A percentile compares a stretch with the other conserved stretches of the same genome.
phyloP scores from a whole-genome alignment of 129 eudicot genomes.

The Tagetes erecta region DNA sequence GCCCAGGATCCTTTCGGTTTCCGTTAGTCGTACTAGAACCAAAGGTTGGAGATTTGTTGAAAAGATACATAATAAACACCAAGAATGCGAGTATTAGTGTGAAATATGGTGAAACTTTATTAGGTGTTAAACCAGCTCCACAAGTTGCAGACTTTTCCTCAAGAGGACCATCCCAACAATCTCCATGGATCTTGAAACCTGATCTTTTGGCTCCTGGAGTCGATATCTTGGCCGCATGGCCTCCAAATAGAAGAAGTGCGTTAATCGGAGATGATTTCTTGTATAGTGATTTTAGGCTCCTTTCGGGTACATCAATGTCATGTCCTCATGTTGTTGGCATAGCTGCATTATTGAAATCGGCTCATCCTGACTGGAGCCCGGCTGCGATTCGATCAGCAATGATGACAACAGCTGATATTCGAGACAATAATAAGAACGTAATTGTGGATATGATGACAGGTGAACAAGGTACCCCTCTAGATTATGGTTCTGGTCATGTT shows the following conservation, averaged over 20 bases:
- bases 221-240: slow-evolving; percentile 51
- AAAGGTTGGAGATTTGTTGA: slow-evolving; percentile 26
- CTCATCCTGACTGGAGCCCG: slow-evolving; percentile 49
- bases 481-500: slow-evolving; percentile 46
- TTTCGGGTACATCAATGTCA: slow-evolving; percentile 49
- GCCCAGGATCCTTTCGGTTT: slow-evolving; percentile 20
- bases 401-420: slow-evolving; percentile 46
- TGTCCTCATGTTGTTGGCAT: slow-evolving; percentile 45
- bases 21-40: slow-evolving; percentile 32
- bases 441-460: slow-evolving; percentile 33
- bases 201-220: slow-evolving; percentile 51
- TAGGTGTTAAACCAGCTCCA: slow-evolving; percentile 44
- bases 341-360: slow-evolving; percentile 47
- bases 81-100: slow-evolving; percentile 35
- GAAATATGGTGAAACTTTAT: slow-evolving; percentile 33
- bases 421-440: slow-evolving; percentile 27
- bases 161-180: slow-evolving; percentile 35
- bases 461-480: slow-evolving; percentile 36
- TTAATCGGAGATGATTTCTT: slow-evolving; percentile 30
- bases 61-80: slow-evolving; percentile 26
- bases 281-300: slow-evolving; percentile 33
- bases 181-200: slow-evolving; percentile 48
- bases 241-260: slow-evolving; percentile 41
- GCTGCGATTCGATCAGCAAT: slow-evolving; percentile 54
- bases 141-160: slow-evolving; percentile 46